Base-by-base conservation (phyloP, 2,329 filamentous ascomycete species). In the Neoscytalidium dimidiatum region DNA sequence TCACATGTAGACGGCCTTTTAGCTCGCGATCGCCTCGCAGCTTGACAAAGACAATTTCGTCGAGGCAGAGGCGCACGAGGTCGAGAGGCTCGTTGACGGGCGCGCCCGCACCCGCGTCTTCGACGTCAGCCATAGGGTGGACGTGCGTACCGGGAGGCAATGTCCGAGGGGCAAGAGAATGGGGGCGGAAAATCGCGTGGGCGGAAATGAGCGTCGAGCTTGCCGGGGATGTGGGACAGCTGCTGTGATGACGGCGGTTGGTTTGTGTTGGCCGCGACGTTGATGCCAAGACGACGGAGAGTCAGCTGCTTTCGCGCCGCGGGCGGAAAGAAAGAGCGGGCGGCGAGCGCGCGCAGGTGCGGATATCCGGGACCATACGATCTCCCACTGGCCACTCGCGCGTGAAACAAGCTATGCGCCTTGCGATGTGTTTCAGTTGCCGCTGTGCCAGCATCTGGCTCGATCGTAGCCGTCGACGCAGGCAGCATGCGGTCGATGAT, bases 1-100 rank as follows among this genome's bases (percentile, higher is more conserved):
- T 63, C 81, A 98, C 95, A 80, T 99, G 95, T 74, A 99, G 85
- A 74, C 94, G 89, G 69, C 95, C 95, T 81, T 97, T 95, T 69
- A 99, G 85, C 82, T 99, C 95, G 69, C 95, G 88, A 79, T 99
- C 95, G 71, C 95, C 95, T 75, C 95, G 88, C 69, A 99, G 85
- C 86, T 98, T 98, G 70, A 99, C 94, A 79, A 97, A 96, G 60
- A 99, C 95, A 51, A 95, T 88, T 80, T 99, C 95, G 78, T 98
- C 94, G 53, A 99, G 87, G 71, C 94, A 92, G 64, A 99, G 87
- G 71, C 94, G 92, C 71, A 99, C 95, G 46, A 99, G 88, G 79
- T 98, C 95, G 74, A 99, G 90, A 64, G 96, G 94, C 82, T 99
- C 94, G 62, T 94, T 89, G 65, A 93, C 91, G 71, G 85, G 49